phyloP scores from a whole-genome alignment of 2,329 filamentous ascomycete species.

The Scopulariopsis brevicaulis region DNA sequence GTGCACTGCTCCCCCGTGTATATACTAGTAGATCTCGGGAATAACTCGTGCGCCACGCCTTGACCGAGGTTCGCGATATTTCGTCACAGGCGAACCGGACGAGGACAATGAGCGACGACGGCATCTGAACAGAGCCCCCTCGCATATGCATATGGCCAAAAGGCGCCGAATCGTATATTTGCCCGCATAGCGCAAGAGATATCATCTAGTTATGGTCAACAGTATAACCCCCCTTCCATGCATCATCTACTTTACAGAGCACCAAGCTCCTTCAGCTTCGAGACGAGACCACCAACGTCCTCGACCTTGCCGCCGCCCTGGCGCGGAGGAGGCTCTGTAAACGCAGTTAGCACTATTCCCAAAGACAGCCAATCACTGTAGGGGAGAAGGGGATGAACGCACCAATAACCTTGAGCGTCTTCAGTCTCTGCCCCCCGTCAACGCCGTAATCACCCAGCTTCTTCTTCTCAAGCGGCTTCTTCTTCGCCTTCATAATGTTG shows the following conservation, averaged over 20 bases:
- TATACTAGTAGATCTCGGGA: no score
- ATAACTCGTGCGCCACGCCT: no score
- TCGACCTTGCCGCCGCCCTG: slow-evolving; percentile 96
- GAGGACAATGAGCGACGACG: not conserved
- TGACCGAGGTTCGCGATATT: no score
- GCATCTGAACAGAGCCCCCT: not conserved
- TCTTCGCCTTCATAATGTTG: slow-evolving; percentile 99
- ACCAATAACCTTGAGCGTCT: slow-evolving; percentile 83
- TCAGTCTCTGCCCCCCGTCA: slow-evolving; percentile 63
- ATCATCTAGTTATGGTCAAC: not conserved
- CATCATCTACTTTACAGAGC: slow-evolving; percentile 48
- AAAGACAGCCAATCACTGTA: not conserved
- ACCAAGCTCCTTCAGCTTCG: slow-evolving; percentile 91
- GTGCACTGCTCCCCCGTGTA: no score
- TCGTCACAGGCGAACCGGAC: no score
- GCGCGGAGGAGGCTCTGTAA: slow-evolving; percentile 66
- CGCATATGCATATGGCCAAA: not conserved
- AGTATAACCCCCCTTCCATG: not conserved
- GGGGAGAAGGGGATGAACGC: slow-evolving; percentile 20
- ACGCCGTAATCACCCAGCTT: slow-evolving; percentile 72
- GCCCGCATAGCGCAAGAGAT: not conserved
- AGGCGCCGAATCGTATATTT: not conserved
- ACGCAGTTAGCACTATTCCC: not conserved
- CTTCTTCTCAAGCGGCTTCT: slow-evolving; percentile 96
- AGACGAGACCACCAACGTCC: slow-evolving; percentile 88